phyloP scores from a whole-genome alignment of 2,329 filamentous ascomycete species.

The Fusarium odoratissimum region DNA sequence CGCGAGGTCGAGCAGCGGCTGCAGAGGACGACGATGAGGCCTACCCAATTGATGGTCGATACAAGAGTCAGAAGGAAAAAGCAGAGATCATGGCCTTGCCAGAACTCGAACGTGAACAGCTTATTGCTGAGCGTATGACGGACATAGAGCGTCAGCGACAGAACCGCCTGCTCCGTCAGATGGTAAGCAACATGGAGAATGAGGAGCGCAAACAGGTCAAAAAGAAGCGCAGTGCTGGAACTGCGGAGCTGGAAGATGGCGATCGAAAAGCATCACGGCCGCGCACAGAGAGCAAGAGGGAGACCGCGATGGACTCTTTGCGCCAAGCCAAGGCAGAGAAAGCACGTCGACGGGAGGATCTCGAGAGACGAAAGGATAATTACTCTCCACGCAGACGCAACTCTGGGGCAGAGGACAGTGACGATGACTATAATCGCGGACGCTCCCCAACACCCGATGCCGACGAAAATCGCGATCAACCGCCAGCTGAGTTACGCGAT shows the following conservation, averaged over 20 bases:
- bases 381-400: slow-evolving; percentile 50
- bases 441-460: slow-evolving; percentile 68
- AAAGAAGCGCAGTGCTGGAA: slow-evolving; percentile 82
- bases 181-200: slow-evolving; percentile 75
- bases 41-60: slow-evolving; percentile 91
- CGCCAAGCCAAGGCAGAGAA: slow-evolving; percentile 72
- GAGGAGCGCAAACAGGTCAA: slow-evolving; percentile 64
- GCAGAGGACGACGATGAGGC: slow-evolving; percentile 70
- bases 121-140: slow-evolving; percentile 87
- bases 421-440: slow-evolving; percentile 79
- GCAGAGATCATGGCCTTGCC: slow-evolving; percentile 84
- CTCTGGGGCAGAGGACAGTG: slow-evolving; percentile 72
- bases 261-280: slow-evolving; percentile 77
- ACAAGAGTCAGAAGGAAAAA: slow-evolving; percentile 78
- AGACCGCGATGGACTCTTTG: slow-evolving; percentile 77
- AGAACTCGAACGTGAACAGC: slow-evolving; percentile 90
- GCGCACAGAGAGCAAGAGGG: slow-evolving; percentile 63
- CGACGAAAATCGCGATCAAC: slow-evolving; percentile 75
- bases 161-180: slow-evolving; percentile 82
- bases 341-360: slow-evolving; percentile 61
- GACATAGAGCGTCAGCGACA: slow-evolving; percentile 86
- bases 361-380: slow-evolving; percentile 69
- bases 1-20: slow-evolving; percentile 54
- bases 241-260: slow-evolving; percentile 82
- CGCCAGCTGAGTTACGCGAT: slow-evolving; percentile 80